These are phyloP conservation scores for Mucor sp. DNA, from an alignment of 371 early-diverging fungal species.

Conservation along the genomic window DNA sequence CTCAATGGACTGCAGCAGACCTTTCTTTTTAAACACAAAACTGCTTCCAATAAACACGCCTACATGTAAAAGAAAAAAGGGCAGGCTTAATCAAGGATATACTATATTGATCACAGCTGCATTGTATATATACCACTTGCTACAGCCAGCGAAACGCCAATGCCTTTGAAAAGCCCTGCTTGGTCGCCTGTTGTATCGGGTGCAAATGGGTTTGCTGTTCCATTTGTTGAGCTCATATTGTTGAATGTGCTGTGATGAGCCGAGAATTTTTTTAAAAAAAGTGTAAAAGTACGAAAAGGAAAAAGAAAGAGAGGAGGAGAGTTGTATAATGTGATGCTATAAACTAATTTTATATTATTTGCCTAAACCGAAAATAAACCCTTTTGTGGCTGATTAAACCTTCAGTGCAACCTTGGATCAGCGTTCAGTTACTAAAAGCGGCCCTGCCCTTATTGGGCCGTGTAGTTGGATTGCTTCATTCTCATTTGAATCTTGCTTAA, in stretches of 20 bases:
- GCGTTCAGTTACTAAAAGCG: background rate
- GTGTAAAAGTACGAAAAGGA: background rate
- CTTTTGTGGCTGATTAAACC: background rate
- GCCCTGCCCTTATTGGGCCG: background rate
- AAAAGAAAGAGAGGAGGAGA: background rate
- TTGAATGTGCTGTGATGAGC: background rate
- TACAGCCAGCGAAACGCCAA: conserved; percentile 86
- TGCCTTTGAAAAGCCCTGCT: conserved; percentile 70
- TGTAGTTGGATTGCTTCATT: background rate
- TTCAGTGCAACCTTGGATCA: background rate
- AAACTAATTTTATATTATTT: background rate
- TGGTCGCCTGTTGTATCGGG: conserved; percentile 30
- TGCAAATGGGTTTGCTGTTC: conserved; percentile 33
- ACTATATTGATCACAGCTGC: background rate
- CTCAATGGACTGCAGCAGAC: conserved; percentile 74
- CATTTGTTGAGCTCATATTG: conserved; percentile 23
- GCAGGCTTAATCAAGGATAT: background rate
- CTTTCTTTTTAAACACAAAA: conserved; percentile 95
- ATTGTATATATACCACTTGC: conserved; percentile 50
- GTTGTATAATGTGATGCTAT: conserved; percentile 1
- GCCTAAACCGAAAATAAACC: conserved; percentile 1
- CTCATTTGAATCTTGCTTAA: too few relatives aligned
- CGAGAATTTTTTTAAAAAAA: background rate
- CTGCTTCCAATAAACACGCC: conserved; percentile 88
- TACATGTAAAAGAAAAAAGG: conserved; percentile 16